Base-by-base conservation (phyloP, 176 grass and related monocot species). In the Coix lacrymajobi region DNA sequence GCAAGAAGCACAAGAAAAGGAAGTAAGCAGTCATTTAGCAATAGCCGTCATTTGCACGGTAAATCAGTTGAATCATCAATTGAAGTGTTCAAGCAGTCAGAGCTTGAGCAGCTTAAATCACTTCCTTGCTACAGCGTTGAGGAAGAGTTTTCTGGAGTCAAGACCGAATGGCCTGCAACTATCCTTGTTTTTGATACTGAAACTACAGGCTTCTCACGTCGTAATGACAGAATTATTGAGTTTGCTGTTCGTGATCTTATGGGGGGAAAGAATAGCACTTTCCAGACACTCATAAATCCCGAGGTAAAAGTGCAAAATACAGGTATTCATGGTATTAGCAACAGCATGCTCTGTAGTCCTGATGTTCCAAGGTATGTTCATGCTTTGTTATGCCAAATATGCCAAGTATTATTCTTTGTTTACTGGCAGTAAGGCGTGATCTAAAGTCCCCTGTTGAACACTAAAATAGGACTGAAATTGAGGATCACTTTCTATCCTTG, bases 171-270 rank as follows among this genome's bases (percentile, higher is more conserved):
- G 56, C 84, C 91, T 83, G 93, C 87, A 80, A 93, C 91, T 64
- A 91, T 98, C 80, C 77, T 98, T 56, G 96, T 98, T 67, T 88
- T 98, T 79, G 89, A 98, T 87, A 90, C 93, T 83, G 96, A 94
- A 72, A 96, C 96, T 62, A 92, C 91, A 64, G 93, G 93, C 3
- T 90, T 98, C 33, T 86, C 77, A 68, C 76, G 89, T 17, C 80
- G 69, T 40, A 40, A 81, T 40, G 91, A 90, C 69, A 87, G 89
- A 83, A 90, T 98, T 63, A 93, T 91, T 82, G 93, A 98, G 85
- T 82, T 98, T 73, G 96, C 96, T 79, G 67, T 87, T 48, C 92
- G 93, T 29, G 92, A 96, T 98, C 77, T 93, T 67, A 79, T 69
- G 71, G 96, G 96, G 24, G 96, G 96, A 43, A 66, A 82, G 57